Conservation (phyloP, 2,329 filamentous ascomycete genomes). For the Geosmithia putterillii region DNA sequence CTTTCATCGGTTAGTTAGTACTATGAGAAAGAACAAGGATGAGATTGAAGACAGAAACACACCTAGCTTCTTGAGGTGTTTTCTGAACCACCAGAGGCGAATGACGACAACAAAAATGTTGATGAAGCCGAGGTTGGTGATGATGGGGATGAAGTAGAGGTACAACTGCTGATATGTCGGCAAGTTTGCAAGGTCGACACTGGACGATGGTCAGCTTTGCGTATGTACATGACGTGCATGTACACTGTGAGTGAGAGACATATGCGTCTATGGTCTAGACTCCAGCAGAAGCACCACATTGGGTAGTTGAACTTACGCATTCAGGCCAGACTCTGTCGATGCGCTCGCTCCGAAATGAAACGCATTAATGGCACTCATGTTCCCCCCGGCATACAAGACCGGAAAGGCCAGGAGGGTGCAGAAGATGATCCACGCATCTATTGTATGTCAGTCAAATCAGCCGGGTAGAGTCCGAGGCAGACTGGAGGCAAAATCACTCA, state of each 20-base stretch:
- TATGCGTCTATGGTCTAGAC: too few species aligned
- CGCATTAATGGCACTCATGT: constrained; percentile 24
- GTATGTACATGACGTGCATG: not conserved
- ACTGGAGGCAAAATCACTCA: not conserved
- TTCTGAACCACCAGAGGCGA: constrained; percentile 34
- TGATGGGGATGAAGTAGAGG: constrained; percentile 34
- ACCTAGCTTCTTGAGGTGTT: constrained; percentile 26
- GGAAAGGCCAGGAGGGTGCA: constrained; percentile 2
- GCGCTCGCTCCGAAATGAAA: constrained; percentile 37
- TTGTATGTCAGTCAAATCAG: not conserved
- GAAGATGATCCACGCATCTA: constrained; percentile 6
- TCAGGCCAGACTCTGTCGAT: constrained; percentile 37
- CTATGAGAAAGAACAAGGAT: not conserved
- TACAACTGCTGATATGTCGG: constrained; percentile 37
- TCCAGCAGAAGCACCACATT: constrained; percentile 9
- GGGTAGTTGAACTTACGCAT: too few species aligned
- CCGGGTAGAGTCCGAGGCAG: not conserved
- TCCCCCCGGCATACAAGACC: constrained; percentile 3
- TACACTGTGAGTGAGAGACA: too few species aligned
- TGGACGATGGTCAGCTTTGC: constrained; percentile 11
- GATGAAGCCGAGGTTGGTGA: constrained; percentile 35
- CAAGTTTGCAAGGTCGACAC: constrained; percentile 34
- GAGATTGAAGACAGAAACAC: constrained; percentile 1
- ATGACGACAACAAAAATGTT: constrained; percentile 35
- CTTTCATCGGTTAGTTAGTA: not conserved